Evolutionary conservation across 2,329 filamentous ascomycete species (phyloP).

Genomic region (Alternaria ethzedia): DNA sequence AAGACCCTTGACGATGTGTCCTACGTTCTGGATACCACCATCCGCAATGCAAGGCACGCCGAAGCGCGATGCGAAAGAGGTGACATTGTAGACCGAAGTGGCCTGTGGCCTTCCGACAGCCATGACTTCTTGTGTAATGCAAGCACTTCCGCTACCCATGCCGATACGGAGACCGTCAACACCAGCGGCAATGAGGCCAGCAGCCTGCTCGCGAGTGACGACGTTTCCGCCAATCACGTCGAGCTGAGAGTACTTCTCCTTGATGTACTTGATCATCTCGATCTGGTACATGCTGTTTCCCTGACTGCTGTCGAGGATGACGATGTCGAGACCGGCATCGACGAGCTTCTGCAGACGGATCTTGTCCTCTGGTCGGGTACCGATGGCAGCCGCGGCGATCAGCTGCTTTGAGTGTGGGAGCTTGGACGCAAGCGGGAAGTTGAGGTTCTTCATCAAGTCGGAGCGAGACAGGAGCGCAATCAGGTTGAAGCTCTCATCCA

Average conservation of each 20-base stretch:
- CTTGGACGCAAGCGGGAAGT: constrained; percentile 97
- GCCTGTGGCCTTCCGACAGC: constrained; percentile 96
- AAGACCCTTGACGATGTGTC: constrained; percentile 98
- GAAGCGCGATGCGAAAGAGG: constrained; percentile 86
- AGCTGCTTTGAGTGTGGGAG: constrained; percentile 97
- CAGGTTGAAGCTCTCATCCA: constrained; percentile 82
- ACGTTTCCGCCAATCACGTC: constrained; percentile 99
- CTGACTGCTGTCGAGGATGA: constrained; percentile 94
- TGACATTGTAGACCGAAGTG: constrained; percentile 88
- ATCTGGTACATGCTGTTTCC: constrained; percentile 99
- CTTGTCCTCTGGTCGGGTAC: constrained; percentile 94
- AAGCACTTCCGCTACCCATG: constrained; percentile 97
- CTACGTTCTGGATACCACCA: constrained; percentile 96
- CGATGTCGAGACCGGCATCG: constrained; percentile 93
- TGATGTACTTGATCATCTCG: constrained; percentile 97
- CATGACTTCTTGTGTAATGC: constrained; percentile 99
- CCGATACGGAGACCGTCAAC: constrained; percentile 97
- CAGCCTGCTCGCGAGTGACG: constrained; percentile 95
- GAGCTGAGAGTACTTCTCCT: constrained; percentile 80
- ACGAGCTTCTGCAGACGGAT: constrained; percentile 82
- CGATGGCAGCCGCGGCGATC: constrained; percentile 92
- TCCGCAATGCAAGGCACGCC: constrained; percentile 98
- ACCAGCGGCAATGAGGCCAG: constrained; percentile 87
- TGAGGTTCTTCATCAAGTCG: constrained; percentile 97
- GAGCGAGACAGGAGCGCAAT: constrained; percentile 62